These are phyloP conservation scores for Plantago ovata DNA, from an alignment of 257 asterid genomes.

Conservation along the genomic window DNA sequence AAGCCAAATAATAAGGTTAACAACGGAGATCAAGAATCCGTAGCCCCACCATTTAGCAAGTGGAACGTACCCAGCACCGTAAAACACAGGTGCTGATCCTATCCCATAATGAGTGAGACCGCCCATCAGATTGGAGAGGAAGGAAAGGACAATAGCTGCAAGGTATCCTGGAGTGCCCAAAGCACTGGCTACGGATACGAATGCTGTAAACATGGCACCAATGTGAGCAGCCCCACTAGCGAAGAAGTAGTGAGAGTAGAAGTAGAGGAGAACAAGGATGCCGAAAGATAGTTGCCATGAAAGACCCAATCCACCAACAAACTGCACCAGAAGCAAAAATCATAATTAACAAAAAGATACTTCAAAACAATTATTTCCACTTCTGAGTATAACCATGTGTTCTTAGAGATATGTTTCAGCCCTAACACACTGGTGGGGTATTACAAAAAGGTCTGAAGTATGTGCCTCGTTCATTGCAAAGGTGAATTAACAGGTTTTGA, in stretches of 20 bases:
- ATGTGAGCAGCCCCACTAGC: slow-evolving; percentile 99
- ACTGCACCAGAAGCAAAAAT: slow-evolving; percentile 44
- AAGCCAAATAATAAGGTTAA: slow-evolving; percentile 82
- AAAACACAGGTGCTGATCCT: slow-evolving; percentile 85
- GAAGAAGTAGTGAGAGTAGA: slow-evolving; percentile 95
- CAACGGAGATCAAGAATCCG: slow-evolving; percentile 71
- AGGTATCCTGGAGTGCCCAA: slow-evolving; percentile 88
- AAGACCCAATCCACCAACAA: slow-evolving; percentile 90
- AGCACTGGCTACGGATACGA: slow-evolving; percentile 87
- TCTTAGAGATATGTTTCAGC: too few species aligned
- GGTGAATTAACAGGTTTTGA: too few species aligned
- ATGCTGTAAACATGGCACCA: slow-evolving; percentile 98
- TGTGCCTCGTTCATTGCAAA: too few species aligned
- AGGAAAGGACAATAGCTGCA: slow-evolving; percentile 70
- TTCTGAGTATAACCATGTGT: too few species aligned
- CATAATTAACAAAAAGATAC: not conserved
- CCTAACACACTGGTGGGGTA: too few species aligned
- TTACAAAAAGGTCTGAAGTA: too few species aligned
- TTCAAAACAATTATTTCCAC: too few species aligned
- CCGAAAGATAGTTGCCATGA: slow-evolving; percentile 97
- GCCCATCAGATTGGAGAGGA: slow-evolving; percentile 92
- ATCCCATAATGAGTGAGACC: slow-evolving; percentile 89
- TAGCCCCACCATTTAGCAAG: slow-evolving; percentile 91
- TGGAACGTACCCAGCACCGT: slow-evolving; percentile 84
- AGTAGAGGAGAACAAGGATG: slow-evolving; percentile 85